Percentiles rank a stretch among this genome's conserved stretches.
These are phyloP conservation scores for Aspergillus pseudonomiae DNA, from an alignment of 2,329 filamentous ascomycete species.

Conservation along the genomic window DNA sequence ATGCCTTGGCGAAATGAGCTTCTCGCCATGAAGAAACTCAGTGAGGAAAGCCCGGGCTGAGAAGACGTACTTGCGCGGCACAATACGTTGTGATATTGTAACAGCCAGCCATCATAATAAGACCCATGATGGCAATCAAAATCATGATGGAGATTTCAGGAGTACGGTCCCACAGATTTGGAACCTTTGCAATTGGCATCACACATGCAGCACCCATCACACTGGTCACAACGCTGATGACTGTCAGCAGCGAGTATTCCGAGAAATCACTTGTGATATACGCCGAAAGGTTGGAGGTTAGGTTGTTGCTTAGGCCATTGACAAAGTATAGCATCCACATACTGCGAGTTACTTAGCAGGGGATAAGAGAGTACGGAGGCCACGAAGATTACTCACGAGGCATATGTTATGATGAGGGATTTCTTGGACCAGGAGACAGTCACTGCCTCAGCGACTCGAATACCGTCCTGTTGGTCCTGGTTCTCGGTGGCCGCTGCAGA, in stretches of 20 bases:
- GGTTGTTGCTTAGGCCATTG: conserved; percentile 43
- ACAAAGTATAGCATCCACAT: conserved; percentile 49
- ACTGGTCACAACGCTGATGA: conserved; percentile 57
- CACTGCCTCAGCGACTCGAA: conserved; percentile 48
- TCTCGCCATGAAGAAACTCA: background rate
- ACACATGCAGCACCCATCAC: conserved; percentile 60
- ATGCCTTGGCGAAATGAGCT: conserved; percentile 42
- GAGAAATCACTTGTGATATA: conserved; percentile 57
- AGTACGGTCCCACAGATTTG: conserved; percentile 65
- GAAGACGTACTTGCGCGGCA: conserved; percentile 52
- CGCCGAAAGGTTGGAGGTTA: conserved; percentile 47
- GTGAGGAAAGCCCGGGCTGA: background rate
- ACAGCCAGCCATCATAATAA: conserved; percentile 66
- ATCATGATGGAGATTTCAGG: conserved; percentile 58
- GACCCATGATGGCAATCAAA: conserved; percentile 49
- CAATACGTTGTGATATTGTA: conserved; percentile 64
- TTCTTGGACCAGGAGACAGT: conserved; percentile 48
- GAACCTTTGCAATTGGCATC: conserved; percentile 64
- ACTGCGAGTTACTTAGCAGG: conserved; percentile 24
- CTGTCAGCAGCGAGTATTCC: conserved; percentile 57
- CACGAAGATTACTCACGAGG: conserved; percentile 34
- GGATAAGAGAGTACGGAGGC: too few species aligned
- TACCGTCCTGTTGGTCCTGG: conserved; percentile 33
- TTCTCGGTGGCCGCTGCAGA: too few species aligned
- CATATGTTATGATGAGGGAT: conserved; percentile 42